Evolutionary conservation across 768 basidiomycete species (phyloP).

Genomic region (Phaffia tasmanica): DNA sequence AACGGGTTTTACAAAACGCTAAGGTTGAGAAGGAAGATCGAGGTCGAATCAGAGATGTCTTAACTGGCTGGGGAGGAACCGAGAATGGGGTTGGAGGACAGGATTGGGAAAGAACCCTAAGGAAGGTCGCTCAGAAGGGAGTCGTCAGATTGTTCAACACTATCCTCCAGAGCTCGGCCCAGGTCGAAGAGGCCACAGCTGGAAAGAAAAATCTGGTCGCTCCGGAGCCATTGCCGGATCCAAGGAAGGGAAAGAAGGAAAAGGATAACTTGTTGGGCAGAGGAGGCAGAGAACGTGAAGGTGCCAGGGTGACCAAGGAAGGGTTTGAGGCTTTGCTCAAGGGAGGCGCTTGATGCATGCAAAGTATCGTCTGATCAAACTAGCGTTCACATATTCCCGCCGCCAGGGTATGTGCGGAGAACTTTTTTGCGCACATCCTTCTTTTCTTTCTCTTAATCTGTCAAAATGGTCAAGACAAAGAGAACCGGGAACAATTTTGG

Average conservation of each 20-base stretch:
- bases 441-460: not conserved
- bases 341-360: constrained; percentile 26
- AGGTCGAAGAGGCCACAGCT: constrained; percentile 30
- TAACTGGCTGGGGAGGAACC: constrained; percentile 37
- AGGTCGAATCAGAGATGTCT: constrained; percentile 36
- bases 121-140: constrained; percentile 39
- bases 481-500: not conserved
- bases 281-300: constrained; percentile 32
- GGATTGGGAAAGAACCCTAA: constrained; percentile 39
- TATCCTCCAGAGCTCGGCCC: constrained; percentile 35
- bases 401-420: constrained; percentile 1
- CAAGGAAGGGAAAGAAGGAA: constrained; percentile 31
- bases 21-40: constrained; percentile 38
- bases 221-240: constrained; percentile 28
- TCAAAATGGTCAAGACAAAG: not conserved
- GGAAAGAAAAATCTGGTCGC: constrained; percentile 16
- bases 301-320: constrained; percentile 37
- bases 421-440: not conserved
- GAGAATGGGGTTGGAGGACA: constrained; percentile 32
- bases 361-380: not conserved
- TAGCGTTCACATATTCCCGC: not conserved
- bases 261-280: constrained; percentile 39
- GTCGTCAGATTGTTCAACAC: constrained; percentile 41
- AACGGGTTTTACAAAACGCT: constrained; percentile 30
- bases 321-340: constrained; percentile 39